Evolutionary conservation across 2,329 filamentous ascomycete species (phyloP).

Genomic region (Dactylellina haptotyla): DNA sequence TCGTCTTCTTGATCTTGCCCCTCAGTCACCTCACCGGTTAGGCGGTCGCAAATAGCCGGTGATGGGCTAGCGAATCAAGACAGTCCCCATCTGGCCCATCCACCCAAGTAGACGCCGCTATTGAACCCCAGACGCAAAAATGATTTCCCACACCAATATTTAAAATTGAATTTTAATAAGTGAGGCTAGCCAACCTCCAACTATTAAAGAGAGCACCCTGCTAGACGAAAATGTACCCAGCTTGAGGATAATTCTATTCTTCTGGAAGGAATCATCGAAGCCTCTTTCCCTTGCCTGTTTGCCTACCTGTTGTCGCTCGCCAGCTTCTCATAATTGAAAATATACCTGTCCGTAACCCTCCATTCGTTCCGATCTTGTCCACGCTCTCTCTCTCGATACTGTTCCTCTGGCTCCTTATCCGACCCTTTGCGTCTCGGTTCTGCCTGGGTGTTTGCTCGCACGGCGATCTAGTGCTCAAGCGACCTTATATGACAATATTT

Average conservation of each 20-base stretch:
- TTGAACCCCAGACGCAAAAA: not conserved
- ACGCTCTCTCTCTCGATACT: not conserved
- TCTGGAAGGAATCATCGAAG: constrained; percentile 52
- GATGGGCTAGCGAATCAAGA: constrained; percentile 20
- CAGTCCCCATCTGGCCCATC: too few relatives aligned
- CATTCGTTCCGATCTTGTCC: not conserved
- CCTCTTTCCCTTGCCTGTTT: constrained; percentile 2
- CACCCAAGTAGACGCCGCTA: too few relatives aligned
- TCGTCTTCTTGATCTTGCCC: not conserved
- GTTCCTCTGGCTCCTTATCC: too few relatives aligned
- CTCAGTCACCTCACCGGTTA: constrained; percentile 28
- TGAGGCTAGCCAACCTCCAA: not conserved
- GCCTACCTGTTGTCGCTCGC: not conserved
- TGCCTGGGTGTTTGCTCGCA: not conserved
- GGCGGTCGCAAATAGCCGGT: constrained; percentile 53
- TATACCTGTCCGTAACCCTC: too few relatives aligned
- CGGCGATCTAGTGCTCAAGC: too few relatives aligned
- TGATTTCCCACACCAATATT: constrained; percentile 22
- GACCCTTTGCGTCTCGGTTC: too few relatives aligned
- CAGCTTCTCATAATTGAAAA: too few relatives aligned
- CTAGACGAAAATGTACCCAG: constrained; percentile 13
- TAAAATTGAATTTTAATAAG: constrained; percentile 3
- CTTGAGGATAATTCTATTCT: not conserved
- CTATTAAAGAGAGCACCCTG: constrained; percentile 1
- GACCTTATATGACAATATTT: too few relatives aligned